phyloP scores from a whole-genome alignment of 1,284 basidiomycete species.

The Pyrrhoderma lamaoense region DNA sequence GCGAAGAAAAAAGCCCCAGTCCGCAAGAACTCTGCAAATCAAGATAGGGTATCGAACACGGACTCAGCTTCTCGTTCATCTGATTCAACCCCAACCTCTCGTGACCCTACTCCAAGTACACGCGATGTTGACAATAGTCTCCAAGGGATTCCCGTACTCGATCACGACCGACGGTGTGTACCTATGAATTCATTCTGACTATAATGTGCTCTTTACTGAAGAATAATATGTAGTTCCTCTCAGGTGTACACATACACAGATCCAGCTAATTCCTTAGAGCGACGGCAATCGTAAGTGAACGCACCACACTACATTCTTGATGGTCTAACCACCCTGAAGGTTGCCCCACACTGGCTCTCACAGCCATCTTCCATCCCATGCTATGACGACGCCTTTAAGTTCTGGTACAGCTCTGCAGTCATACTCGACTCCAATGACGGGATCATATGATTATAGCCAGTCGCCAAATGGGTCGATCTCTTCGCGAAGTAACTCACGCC shows the following conservation, averaged over 20 bases:
- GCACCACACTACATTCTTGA: background rate
- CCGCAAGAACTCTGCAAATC: conserved; percentile 17
- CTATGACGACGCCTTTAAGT: background rate
- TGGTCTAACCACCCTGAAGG: background rate
- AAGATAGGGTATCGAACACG: conserved; percentile 8
- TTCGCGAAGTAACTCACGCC: conserved; percentile 33
- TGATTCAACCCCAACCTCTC: conserved; percentile 11
- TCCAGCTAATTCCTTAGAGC: background rate
- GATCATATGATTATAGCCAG: conserved; percentile 6
- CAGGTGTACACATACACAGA: conserved; percentile 9
- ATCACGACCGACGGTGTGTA: conserved; percentile 4
- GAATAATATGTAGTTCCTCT: conserved; percentile 3
- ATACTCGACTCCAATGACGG: conserved; percentile 1
- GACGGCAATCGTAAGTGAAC: conserved; percentile 15
- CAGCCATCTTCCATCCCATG: background rate
- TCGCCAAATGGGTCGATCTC: conserved; percentile 14
- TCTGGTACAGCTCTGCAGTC: conserved; percentile 5
- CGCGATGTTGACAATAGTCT: conserved; percentile 5
- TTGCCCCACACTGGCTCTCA: background rate
- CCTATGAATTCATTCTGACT: too few species aligned
- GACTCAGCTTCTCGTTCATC: conserved; percentile 17
- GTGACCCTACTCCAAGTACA: conserved; percentile 12
- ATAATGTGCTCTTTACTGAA: background rate
- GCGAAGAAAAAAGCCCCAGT: conserved; percentile 45
- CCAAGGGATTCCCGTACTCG: background rate